Base-by-base conservation (phyloP, 2,329 filamentous ascomycete species). In the Fusarium avenaceum region DNA sequence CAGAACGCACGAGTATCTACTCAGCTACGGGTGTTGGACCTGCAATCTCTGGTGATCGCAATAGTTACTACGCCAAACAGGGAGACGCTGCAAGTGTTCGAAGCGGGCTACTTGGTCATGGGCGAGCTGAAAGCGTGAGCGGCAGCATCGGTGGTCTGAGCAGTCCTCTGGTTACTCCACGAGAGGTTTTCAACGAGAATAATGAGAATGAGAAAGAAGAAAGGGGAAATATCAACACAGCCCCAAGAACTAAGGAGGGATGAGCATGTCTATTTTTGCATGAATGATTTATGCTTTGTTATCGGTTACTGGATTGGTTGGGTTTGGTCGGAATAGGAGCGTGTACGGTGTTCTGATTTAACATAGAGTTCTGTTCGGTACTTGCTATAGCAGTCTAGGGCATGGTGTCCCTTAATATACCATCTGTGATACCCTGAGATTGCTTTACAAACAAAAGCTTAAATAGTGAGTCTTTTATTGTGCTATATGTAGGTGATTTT, bases 1-100 rank as follows among this genome's bases (percentile, higher is more conserved):
- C 86, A 22, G 91, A 94, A 77, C 85, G 92, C n/a, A 89, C 89
- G 17, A 93, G 91, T 76, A 88, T 97, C 52, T 97, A 97, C 80
- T 94, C 92, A 1, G 86, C 89, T 0, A 90, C 90, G 0, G 92
- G 91, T 15, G 83, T 88, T 6, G 86, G 86, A 1, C 89, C 90
- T 7, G 86, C 88, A 14, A 79, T 92, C 9, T 83, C 87, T 8
- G 91, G 90, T 59, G 94, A 97, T 74, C 86, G 94, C 48, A 95
- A 91, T 76, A 96, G 92, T 78, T 87, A 91, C 66, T 95, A 97
- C 74, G 88, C 91, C 28, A 88, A 88, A 61, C 83, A 84, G 46
- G 88, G 85, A 7, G 93, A 97, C 70, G 92, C 87, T 2, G 89
- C 89, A 11, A 97, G 93, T 74, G 83, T 96, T 30, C 87, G 92